Conservation (phyloP, 345 rosid genomes). For the Acer campestre region DNA sequence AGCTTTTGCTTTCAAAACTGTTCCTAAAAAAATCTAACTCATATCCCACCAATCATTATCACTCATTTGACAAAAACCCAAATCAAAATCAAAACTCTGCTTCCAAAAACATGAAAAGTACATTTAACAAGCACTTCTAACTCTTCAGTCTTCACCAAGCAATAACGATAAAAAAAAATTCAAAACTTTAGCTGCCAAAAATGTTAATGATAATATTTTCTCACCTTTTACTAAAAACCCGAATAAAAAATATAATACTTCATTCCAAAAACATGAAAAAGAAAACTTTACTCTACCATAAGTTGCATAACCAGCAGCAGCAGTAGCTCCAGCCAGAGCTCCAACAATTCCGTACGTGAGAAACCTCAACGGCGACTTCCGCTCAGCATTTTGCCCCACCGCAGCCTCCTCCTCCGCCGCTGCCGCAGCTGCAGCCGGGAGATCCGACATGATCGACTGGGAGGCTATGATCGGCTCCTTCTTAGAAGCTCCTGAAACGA, state of each 20-base stretch:
- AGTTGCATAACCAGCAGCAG: conserved; percentile 54
- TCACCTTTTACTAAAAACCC: not conserved
- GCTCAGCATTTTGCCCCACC: conserved; percentile 27
- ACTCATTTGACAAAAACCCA: not conserved
- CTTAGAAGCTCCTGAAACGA: conserved; percentile 38
- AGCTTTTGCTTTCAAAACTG: not conserved
- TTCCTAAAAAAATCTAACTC: not conserved
- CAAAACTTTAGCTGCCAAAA: not conserved
- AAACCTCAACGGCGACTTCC: conserved; percentile 48
- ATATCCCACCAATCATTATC: not conserved
- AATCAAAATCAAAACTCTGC: not conserved
- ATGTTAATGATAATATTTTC: too few species aligned
- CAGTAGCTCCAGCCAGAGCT: conserved; percentile 63
- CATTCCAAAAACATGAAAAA: not conserved
- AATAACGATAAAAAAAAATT: not conserved
- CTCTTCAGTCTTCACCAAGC: not conserved
- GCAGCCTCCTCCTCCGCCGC: conserved; percentile 30
- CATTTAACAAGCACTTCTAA: not conserved
- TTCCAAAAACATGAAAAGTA: not conserved
- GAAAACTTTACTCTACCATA: conserved; percentile 48
- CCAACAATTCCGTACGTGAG: conserved; percentile 58
- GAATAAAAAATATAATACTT: not conserved
- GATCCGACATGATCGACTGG: conserved; percentile 49
- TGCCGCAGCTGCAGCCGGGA: conserved; percentile 30
- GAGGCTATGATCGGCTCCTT: conserved; percentile 49